Percentiles rank a stretch among this genome's conserved stretches.
These are phyloP conservation scores for Thermoascus crustaceus DNA, from an alignment of 2,329 filamentous ascomycete genomes.

Conservation along the genomic window DNA sequence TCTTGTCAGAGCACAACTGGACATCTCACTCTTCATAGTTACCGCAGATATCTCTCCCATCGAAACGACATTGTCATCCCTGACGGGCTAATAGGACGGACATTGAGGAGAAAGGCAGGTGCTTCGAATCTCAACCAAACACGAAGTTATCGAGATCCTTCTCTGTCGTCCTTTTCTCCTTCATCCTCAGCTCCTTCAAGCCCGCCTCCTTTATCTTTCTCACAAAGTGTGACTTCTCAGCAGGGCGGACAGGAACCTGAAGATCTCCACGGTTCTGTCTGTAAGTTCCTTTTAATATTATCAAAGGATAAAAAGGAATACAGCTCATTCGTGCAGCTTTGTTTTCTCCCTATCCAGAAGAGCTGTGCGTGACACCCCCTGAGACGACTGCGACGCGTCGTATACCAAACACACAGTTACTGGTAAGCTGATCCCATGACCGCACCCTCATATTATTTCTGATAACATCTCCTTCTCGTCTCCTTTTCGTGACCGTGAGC, in stretches of 20 bases:
- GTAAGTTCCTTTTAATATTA: constrained; percentile 8
- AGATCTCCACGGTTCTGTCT: constrained; percentile 14
- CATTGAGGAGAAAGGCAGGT: constrained; percentile 26
- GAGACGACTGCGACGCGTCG: constrained; percentile 11
- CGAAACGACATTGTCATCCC: constrained; percentile 15
- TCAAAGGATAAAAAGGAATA: neutral
- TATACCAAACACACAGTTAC: constrained; percentile 17
- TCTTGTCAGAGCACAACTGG: constrained; percentile 6
- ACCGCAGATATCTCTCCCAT: constrained; percentile 27
- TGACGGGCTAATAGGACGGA: constrained; percentile 14
- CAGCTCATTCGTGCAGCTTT: constrained; percentile 1
- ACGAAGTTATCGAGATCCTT: constrained; percentile 8
- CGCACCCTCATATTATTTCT: neutral
- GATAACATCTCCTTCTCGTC: neutral
- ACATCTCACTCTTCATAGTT: constrained; percentile 26
- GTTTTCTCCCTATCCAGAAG: constrained; percentile 7
- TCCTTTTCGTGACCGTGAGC: neutral
- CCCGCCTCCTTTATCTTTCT: constrained; percentile 30
- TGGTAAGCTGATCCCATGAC: constrained; percentile 12
- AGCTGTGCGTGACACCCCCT: constrained; percentile 7
- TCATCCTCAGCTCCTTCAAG: constrained; percentile 24
- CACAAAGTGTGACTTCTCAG: constrained; percentile 23
- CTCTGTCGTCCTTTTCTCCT: constrained; percentile 17
- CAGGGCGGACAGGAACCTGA: constrained; percentile 23
- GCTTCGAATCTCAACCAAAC: constrained; percentile 23